Percentiles rank a stretch among this genome's conserved stretches.
Evolutionary conservation across 495 filamentous ascomycete genomes (phyloP).

Genomic region (Penicillium verhagenii): DNA sequence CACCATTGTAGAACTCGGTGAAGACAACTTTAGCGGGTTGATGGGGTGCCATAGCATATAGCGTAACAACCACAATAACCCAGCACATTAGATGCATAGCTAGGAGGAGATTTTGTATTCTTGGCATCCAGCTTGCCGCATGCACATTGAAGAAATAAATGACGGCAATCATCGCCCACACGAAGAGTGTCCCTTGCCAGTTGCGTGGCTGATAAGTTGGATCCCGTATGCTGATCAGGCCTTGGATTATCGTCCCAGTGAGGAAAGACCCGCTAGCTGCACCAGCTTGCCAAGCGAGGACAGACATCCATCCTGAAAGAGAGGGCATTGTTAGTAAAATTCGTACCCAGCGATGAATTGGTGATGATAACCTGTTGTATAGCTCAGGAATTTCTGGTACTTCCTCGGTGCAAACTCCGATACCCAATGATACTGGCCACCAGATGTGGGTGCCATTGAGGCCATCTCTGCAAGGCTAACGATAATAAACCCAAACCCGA

Average conservation of each 20-base stretch:
- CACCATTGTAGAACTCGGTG: neutral
- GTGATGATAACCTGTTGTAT: neutral
- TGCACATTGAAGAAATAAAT: conserved; percentile 41
- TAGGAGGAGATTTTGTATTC: conserved; percentile 37
- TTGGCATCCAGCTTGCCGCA: conserved; percentile 33
- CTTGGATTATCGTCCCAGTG: conserved; percentile 45
- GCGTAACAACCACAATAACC: conserved; percentile 25
- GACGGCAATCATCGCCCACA: conserved; percentile 41
- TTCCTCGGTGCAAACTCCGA: conserved; percentile 8
- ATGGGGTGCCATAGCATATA: conserved; percentile 42
- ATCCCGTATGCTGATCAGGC: conserved; percentile 36
- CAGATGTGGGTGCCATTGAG: conserved; percentile 22
- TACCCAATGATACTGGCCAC: conserved; percentile 7
- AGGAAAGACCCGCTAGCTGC: conserved; percentile 37
- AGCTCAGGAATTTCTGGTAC: conserved; percentile 27
- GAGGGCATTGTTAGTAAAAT: neutral
- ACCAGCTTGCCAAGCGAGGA: conserved; percentile 41
- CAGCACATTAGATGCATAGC: conserved; percentile 40
- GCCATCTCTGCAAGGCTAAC: conserved; percentile 39
- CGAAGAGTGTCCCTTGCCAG: conserved; percentile 46
- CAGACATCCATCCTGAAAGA: conserved; percentile 46
- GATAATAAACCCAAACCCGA: conserved; percentile 31
- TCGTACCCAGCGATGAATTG: neutral
- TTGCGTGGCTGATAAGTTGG: conserved; percentile 28
- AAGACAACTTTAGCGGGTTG: conserved; percentile 40